These are phyloP conservation scores for Melastoma malabathricum DNA, from an alignment of 345 rosid species.

Conservation along the genomic window DNA sequence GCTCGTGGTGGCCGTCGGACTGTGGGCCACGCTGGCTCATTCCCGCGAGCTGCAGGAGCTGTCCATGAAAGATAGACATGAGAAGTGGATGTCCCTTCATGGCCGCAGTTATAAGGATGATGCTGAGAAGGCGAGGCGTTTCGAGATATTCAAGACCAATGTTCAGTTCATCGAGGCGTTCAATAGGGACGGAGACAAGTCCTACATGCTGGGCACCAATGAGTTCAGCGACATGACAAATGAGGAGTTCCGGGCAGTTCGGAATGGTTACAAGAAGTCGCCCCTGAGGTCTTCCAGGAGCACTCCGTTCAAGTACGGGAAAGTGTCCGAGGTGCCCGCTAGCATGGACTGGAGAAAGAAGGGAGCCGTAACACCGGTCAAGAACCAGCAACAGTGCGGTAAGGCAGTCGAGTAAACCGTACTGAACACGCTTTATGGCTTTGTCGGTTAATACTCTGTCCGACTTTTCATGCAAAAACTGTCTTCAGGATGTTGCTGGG, in stretches of 20 bases:
- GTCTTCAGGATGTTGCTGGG: constrained; percentile 45
- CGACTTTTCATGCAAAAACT: not conserved
- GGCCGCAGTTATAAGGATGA: constrained; percentile 17
- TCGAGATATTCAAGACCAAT: constrained; percentile 23
- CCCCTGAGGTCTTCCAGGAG: not conserved
- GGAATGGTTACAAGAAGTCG: not conserved
- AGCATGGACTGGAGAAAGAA: constrained; percentile 27
- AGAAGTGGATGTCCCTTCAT: constrained; percentile 20
- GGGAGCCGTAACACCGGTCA: constrained; percentile 31
- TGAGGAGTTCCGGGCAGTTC: constrained; percentile 8
- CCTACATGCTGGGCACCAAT: constrained; percentile 10
- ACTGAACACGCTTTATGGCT: too few species aligned
- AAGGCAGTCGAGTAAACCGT: not conserved
- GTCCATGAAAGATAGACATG: constrained; percentile 14
- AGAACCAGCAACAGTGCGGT: constrained; percentile 34
- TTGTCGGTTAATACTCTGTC: too few species aligned
- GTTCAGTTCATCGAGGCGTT: constrained; percentile 23
- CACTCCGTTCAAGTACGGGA: constrained; percentile 7
- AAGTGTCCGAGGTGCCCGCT: constrained; percentile 12
- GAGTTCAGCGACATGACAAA: constrained; percentile 8
- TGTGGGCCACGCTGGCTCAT: constrained; percentile 9
- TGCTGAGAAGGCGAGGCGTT: constrained; percentile 21
- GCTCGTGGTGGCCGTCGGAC: constrained; percentile 3
- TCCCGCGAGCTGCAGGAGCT: constrained; percentile 13
- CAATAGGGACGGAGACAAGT: constrained; percentile 12